phyloP scores from a whole-genome alignment of 1,284 basidiomycete genomes.

The Malassezia furfur region DNA sequence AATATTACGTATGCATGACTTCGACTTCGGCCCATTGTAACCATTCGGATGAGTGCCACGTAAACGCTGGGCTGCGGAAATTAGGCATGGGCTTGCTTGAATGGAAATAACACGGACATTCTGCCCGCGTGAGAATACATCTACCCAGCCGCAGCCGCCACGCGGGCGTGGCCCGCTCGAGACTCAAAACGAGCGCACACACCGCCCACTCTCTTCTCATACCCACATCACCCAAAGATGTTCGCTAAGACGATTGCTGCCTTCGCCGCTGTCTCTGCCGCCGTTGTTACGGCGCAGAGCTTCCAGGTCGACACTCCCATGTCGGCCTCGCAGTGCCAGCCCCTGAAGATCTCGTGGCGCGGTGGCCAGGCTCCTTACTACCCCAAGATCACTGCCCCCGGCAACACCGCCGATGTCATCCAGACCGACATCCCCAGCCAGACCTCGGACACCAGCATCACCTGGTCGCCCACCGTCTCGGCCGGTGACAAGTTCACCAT shows the following conservation, averaged over 20 bases:
- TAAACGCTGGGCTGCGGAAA: background rate
- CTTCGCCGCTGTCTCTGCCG: slow-evolving; percentile 15
- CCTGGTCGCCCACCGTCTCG: slow-evolving; percentile 20
- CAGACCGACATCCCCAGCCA: background rate
- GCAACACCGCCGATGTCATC: background rate
- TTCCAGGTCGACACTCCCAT: slow-evolving; percentile 21
- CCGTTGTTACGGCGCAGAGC: slow-evolving; percentile 9
- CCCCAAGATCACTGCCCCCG: slow-evolving; percentile 15
- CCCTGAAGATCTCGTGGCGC: slow-evolving; percentile 18
- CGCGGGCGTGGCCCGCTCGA: slow-evolving; percentile 3
- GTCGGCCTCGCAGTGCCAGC: slow-evolving; percentile 22
- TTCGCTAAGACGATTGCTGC: slow-evolving; percentile 16
- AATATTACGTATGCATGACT: too few relatives aligned
- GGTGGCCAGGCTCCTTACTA: slow-evolving; percentile 21
- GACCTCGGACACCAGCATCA: slow-evolving; percentile 5
- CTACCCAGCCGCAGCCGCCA: slow-evolving; percentile 8
- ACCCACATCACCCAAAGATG: slow-evolving; percentile 4
- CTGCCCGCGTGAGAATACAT: background rate
- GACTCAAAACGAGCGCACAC: slow-evolving; percentile 7
- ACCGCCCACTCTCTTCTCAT: background rate
- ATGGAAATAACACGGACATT: slow-evolving; percentile 8
- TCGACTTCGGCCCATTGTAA: too few relatives aligned
- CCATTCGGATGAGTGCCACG: background rate
- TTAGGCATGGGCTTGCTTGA: background rate
- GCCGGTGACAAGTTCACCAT: slow-evolving; percentile 19